Base-by-base conservation (phyloP, 1,139 yeast genomes). In the Geotrichum cucujoidarum region DNA sequence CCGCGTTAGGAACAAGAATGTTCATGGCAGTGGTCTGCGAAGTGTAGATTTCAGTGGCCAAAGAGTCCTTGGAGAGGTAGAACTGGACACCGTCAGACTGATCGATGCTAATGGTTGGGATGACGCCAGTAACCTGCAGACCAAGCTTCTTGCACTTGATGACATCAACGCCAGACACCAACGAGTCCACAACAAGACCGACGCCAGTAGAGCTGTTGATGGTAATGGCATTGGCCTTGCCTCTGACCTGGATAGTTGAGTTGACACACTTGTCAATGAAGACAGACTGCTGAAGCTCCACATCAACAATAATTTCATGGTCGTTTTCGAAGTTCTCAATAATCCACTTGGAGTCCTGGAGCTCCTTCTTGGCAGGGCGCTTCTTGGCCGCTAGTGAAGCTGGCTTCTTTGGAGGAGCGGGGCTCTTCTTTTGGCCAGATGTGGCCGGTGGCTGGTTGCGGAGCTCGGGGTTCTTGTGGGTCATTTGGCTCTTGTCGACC, bases 401-500 rank as follows among this genome's bases (percentile, higher is more conserved):
- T 37, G 96, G 95, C 64, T 87, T 87, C 71, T 83, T 85, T 45
- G 95, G 94, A 31, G 81, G 82, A 3, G 72, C 67, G 3, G 81
- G 80, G n/a, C 48, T 61, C 61, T 54, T 67, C 65, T 49, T 74
- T 18, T 74, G 69, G 57, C 54, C 48, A 8, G 50, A 25, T 13
- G 43, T 52, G 7, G 72, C 68, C 3, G 14, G 54, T 47, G 17
- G 55, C 49, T 13, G 55, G 10, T 73, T 75, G 62, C 95, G 82
- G 58, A 88, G 72, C 38, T 74, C 83, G 4, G 97, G 97, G 67
- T 89, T 89, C 70, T 89, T 90, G 68, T 89, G 97, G 29, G 95
- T 88, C 94, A 87, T 88, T 69, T 89, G 86, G 17, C 95, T 83
- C 69, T 81, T 86, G 58, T 89, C 97, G 39, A 92, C 97, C 68